These are phyloP conservation scores for Sechiopsis laciniata DNA, from an alignment of 306 rosid species.

Conservation along the genomic window DNA sequence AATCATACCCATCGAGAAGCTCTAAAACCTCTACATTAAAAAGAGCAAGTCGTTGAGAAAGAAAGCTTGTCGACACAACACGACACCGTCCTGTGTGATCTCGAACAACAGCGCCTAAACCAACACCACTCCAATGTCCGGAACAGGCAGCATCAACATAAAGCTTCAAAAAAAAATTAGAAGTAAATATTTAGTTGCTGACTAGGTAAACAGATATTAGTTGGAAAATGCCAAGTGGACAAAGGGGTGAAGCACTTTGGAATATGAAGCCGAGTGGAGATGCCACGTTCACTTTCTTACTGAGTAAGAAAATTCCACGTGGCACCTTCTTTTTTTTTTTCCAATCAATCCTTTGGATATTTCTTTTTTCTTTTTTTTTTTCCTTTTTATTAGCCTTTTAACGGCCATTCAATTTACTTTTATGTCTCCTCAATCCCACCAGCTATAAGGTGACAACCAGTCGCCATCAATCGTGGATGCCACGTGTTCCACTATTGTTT, in stretches of 20 bases:
- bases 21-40: too few relatives aligned
- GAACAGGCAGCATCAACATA: too few relatives aligned
- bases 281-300: constrained; percentile 22
- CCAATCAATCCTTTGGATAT: neutral
- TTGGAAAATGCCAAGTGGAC: constrained; percentile 13
- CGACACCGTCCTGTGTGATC: too few relatives aligned
- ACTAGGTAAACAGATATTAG: neutral
- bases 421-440: constrained; percentile 8
- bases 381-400: neutral
- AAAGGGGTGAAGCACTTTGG: neutral
- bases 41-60: too few relatives aligned
- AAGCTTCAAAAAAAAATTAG: too few relatives aligned
- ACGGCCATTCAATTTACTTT: constrained; percentile 14
- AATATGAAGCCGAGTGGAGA: constrained; percentile 7
- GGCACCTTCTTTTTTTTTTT: constrained; percentile 14
- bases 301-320: constrained; percentile 26
- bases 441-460: neutral
- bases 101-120: too few relatives aligned
- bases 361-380: neutral
- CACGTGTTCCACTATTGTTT: constrained; percentile 5
- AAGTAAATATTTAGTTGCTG: neutral
- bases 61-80: too few relatives aligned
- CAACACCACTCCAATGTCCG: too few relatives aligned
- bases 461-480: constrained; percentile 1
- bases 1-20: too few relatives aligned